These are phyloP conservation scores for Lumnitzera littorea DNA, from an alignment of 345 rosid genomes.

Conservation along the genomic window DNA sequence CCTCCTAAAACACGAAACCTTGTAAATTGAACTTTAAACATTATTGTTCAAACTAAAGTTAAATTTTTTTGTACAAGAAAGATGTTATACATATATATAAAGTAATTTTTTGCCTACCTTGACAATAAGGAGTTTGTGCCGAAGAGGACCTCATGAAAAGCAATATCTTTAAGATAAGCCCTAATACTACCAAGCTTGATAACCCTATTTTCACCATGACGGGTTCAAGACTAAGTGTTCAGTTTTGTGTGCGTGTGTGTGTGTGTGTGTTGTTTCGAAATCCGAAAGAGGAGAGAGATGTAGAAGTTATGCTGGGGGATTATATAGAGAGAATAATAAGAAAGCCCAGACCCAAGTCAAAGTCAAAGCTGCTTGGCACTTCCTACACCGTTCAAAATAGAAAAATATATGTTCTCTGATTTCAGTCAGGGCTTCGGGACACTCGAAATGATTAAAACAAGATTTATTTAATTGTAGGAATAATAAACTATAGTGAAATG, in stretches of 20 bases:
- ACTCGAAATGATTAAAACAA: constrained; percentile 4
- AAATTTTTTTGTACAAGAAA: neutral
- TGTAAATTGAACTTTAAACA: no score
- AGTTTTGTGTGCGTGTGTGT: constrained; percentile 5
- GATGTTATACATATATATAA: neutral
- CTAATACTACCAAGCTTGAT: constrained; percentile 16
- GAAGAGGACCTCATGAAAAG: constrained; percentile 11
- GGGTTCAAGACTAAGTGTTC: neutral
- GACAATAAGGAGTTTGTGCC: constrained; percentile 14
- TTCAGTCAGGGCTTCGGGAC: constrained; percentile 11
- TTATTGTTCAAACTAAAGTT: no score
- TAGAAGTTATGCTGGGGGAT: constrained; percentile 12
- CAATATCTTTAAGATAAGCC: constrained; percentile 20
- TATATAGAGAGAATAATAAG: constrained; percentile 23
- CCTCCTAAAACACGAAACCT: neutral
- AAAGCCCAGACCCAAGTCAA: constrained; percentile 27
- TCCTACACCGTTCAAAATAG: constrained; percentile 11
- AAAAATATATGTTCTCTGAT: constrained; percentile 20
- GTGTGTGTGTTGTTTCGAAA: constrained; percentile 1
- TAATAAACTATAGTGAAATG: no score
- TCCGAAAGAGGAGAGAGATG: constrained; percentile 22
- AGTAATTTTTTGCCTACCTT: constrained; percentile 17
- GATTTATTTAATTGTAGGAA: no score
- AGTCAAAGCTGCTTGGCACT: constrained; percentile 24
- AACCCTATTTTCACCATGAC: constrained; percentile 26